Evolutionary conservation across 2,329 filamentous ascomycete species (phyloP).

Genomic region (Hypoxylon sp.): DNA sequence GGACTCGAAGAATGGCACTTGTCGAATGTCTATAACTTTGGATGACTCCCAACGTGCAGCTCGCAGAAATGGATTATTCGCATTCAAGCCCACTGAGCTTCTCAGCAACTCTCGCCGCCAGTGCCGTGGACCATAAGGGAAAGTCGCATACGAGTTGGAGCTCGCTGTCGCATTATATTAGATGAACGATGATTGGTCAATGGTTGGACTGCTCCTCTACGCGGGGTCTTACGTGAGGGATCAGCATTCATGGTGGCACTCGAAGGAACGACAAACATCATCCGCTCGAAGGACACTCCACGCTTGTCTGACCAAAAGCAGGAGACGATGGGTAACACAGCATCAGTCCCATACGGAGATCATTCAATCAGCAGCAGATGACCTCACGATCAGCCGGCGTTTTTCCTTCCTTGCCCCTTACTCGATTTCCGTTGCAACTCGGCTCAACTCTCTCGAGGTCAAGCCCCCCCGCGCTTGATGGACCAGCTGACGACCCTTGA

Average conservation of each 20-base stretch:
- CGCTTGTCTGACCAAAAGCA: constrained; percentile 38
- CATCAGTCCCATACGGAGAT: constrained; percentile 35
- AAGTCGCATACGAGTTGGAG: constrained; percentile 42
- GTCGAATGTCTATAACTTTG: constrained; percentile 42
- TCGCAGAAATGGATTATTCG: constrained; percentile 6
- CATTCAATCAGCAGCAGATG: constrained; percentile 38
- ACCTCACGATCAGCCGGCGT: constrained; percentile 42
- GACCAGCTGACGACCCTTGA: constrained; percentile 45
- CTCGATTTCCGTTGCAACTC: constrained; percentile 30
- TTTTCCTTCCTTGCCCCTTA: constrained; percentile 28
- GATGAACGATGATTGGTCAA: constrained; percentile 42
- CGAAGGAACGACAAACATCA: constrained; percentile 39
- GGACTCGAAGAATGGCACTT: constrained; percentile 11
- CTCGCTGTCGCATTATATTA: constrained; percentile 36
- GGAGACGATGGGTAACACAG: constrained; percentile 37
- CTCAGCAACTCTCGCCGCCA: constrained; percentile 19
- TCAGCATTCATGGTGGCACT: constrained; percentile 33
- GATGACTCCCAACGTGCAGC: constrained; percentile 20
- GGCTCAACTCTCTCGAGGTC: constrained; percentile 19
- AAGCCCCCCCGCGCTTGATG: constrained; percentile 31
- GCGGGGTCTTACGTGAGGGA: constrained; percentile 34
- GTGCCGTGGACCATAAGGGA: constrained; percentile 42
- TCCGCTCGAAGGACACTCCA: constrained; percentile 32
- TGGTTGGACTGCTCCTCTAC: constrained; percentile 32
- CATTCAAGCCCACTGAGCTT: constrained; percentile 19